Evolutionary conservation across 2,329 filamentous ascomycete species (phyloP).

Genomic region (Chaetomium olivaceum): DNA sequence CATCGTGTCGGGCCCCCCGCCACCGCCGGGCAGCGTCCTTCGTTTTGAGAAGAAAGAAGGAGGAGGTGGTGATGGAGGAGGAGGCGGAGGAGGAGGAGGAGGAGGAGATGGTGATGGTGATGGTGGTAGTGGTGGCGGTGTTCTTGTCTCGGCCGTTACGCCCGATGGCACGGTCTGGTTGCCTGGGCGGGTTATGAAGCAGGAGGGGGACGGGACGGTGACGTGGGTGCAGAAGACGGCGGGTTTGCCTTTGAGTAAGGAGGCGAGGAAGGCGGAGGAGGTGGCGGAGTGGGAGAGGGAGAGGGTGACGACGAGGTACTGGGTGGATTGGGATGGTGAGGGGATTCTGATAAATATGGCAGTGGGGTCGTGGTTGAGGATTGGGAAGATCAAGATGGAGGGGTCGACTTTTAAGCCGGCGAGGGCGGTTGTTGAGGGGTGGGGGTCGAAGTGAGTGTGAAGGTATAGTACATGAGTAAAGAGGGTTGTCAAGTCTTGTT

Average conservation of each 20-base stretch:
- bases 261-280: background rate
- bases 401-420: conserved; percentile 38
- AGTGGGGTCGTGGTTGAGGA: conserved; percentile 30
- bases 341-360: conserved; percentile 17
- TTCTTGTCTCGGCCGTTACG: no score
- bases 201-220: background rate
- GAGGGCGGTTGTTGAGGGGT: conserved; percentile 28
- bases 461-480: background rate
- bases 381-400: conserved; percentile 41
- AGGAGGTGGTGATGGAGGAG: no score
- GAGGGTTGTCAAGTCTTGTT: background rate
- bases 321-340: background rate
- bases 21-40: no score
- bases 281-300: background rate
- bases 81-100: no score
- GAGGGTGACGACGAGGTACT: conserved; percentile 22
- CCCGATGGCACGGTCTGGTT: no score
- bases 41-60: no score
- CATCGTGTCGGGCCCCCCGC: background rate
- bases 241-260: background rate
- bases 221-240: conserved; percentile 1
- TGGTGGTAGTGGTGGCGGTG: no score
- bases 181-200: background rate
- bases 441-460: background rate
- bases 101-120: no score